Evolutionary conservation across 73 alveolate genomes (phyloP).

Genomic region (Tetrahymena thermophila): DNA sequence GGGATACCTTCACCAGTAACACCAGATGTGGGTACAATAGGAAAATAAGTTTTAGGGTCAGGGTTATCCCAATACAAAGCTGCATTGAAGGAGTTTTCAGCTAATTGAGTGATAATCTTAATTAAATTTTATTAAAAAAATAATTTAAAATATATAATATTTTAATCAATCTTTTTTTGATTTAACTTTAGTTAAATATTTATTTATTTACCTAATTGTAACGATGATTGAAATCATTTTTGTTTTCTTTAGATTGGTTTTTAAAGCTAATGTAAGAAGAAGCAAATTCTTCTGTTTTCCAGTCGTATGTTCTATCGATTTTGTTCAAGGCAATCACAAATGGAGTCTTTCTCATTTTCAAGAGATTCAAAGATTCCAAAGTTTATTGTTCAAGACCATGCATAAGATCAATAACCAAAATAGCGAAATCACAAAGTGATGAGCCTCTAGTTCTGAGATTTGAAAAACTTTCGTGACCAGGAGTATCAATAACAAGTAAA

Average conservation of each 20-base stretch:
- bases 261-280: constrained; percentile 15
- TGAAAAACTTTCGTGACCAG: constrained; percentile 99
- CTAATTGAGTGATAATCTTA: constrained; percentile 52
- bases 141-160: too few relatives aligned
- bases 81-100: constrained; percentile 88
- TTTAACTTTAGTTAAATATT: too few relatives aligned
- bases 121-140: too few relatives aligned
- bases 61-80: constrained; percentile 92
- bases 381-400: constrained; percentile 96
- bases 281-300: constrained; percentile 77
- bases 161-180: too few relatives aligned
- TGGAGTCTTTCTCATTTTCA: constrained; percentile 91
- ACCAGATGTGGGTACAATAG: constrained; percentile 98
- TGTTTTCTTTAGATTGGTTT: constrained; percentile 1
- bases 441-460: constrained; percentile 98
- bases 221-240: constrained; percentile 8
- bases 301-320: constrained; percentile 91
- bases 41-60: constrained; percentile 79
- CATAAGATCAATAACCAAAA: constrained; percentile 97
- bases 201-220: constrained; percentile 2
- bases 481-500: constrained; percentile 97
- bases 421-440: constrained; percentile 96
- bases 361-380: constrained; percentile 91
- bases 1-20: constrained; percentile 99
- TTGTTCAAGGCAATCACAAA: constrained; percentile 97